Evolutionary conservation across 1,284 basidiomycete genomes (phyloP).

Genomic region (Ceratobasidium sp.): DNA sequence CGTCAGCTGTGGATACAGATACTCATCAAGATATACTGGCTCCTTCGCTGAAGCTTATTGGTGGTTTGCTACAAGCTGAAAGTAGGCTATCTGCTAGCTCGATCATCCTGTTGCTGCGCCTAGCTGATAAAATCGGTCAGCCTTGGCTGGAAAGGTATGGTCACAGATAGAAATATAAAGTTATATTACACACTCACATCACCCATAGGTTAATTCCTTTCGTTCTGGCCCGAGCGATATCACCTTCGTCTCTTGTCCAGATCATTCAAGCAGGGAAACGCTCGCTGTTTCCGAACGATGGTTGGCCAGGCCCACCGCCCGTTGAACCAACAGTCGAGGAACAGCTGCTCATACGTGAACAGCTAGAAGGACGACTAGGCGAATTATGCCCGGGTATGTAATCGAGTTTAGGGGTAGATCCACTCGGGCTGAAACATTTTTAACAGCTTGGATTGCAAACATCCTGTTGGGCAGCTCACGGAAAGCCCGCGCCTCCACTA

Average conservation of each 20-base stretch:
- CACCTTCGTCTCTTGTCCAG: constrained; percentile 61
- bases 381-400: constrained; percentile 61
- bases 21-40: constrained; percentile 31
- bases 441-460: constrained; percentile 2
- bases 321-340: constrained; percentile 76
- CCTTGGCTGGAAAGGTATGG: constrained; percentile 47
- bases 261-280: constrained; percentile 65
- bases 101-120: constrained; percentile 49
- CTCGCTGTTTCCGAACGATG: constrained; percentile 76
- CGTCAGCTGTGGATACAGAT: constrained; percentile 33
- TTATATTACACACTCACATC: background rate
- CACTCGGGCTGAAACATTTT: background rate
- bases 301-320: constrained; percentile 74
- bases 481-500: constrained; percentile 16
- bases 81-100: constrained; percentile 48
- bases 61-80: constrained; percentile 61
- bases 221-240: constrained; percentile 67
- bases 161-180: constrained; percentile 16
- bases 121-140: constrained; percentile 47
- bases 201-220: constrained; percentile 67
- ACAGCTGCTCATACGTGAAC: constrained; percentile 66
- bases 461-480: constrained; percentile 27
- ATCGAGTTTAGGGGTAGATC: background rate
- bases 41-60: constrained; percentile 57
- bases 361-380: constrained; percentile 61